Conservation (phyloP, 192 early-diverging fungal species). For the Umbelopsis vinacea region DNA sequence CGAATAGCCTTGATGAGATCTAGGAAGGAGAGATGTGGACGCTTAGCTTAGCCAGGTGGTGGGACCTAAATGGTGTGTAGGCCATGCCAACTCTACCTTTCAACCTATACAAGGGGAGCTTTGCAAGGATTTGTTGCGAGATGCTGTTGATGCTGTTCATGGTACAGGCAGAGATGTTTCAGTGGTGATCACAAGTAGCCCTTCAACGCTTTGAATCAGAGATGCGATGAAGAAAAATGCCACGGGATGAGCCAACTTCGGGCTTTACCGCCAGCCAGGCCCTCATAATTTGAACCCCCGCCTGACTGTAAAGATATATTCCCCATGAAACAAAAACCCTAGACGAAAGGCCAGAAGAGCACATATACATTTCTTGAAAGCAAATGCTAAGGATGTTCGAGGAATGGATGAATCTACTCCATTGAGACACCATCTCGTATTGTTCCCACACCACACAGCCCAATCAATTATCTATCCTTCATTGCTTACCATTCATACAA, state of each 20-base stretch:
- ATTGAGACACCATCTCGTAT: no score
- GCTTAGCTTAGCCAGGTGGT: not conserved
- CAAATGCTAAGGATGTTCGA: no score
- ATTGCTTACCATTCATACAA: no score
- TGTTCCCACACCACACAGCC: no score
- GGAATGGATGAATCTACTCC: no score
- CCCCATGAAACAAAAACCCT: not conserved
- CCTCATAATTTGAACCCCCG: slow-evolving; percentile 1
- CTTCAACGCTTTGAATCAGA: not conserved
- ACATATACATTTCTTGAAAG: no score
- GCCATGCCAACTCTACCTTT: slow-evolving; percentile 31
- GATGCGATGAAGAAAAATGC: not conserved
- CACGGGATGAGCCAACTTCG: slow-evolving; percentile 9
- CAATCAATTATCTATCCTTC: no score
- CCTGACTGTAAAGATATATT: no score
- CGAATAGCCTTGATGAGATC: slow-evolving; percentile 98
- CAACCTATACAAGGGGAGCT: slow-evolving; percentile 42
- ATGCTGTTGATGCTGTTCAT: slow-evolving; percentile 49
- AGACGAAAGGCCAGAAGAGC: no score
- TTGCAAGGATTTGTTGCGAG: slow-evolving; percentile 44
- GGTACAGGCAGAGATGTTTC: not conserved
- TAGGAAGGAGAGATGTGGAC: slow-evolving; percentile 16
- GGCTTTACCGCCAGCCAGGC: slow-evolving; percentile 8
- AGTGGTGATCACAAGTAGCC: not conserved
- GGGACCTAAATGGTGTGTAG: no score